These are phyloP conservation scores for Leccinum obscurum DNA, from an alignment of 768 basidiomycete genomes.

Conservation along the genomic window DNA sequence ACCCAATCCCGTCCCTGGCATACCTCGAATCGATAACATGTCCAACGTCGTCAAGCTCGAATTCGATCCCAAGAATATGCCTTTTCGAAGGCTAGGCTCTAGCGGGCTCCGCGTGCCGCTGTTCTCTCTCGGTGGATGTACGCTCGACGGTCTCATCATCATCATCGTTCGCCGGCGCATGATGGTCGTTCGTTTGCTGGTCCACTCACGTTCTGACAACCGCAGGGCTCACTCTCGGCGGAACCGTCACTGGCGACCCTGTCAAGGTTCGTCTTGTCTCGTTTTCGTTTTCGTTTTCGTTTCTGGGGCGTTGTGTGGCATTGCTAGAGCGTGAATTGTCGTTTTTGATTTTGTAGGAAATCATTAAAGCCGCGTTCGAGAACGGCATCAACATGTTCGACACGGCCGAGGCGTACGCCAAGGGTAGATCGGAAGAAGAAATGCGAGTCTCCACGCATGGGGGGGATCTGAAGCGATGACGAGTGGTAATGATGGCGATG, in stretches of 20 bases:
- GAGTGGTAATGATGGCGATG: background rate
- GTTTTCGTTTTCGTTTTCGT: background rate
- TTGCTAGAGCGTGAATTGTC: background rate
- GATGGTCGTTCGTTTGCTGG: background rate
- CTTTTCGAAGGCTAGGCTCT: constrained; percentile 43
- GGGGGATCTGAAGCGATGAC: background rate
- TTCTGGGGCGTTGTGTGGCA: background rate
- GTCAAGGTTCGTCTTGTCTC: constrained; percentile 39
- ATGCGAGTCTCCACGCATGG: constrained; percentile 36
- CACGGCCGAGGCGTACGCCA: constrained; percentile 45
- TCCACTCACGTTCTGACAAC: background rate
- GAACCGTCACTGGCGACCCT: constrained; percentile 48
- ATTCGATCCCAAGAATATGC: constrained; percentile 41
- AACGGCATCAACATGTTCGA: constrained; percentile 53
- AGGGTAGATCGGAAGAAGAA: constrained; percentile 53
- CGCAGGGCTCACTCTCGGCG: constrained; percentile 47
- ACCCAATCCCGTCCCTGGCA: background rate
- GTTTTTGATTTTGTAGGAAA: constrained; percentile 37
- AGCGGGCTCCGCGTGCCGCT: constrained; percentile 51
- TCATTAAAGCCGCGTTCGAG: constrained; percentile 55
- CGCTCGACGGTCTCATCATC: constrained; percentile 3
- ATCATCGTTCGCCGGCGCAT: background rate
- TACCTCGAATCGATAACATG: constrained; percentile 17
- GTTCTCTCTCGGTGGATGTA: constrained; percentile 54
- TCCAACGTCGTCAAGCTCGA: constrained; percentile 27